Conservation (phyloP, 2,329 filamentous ascomycete species). For the Diaporthe ilicicola region DNA sequence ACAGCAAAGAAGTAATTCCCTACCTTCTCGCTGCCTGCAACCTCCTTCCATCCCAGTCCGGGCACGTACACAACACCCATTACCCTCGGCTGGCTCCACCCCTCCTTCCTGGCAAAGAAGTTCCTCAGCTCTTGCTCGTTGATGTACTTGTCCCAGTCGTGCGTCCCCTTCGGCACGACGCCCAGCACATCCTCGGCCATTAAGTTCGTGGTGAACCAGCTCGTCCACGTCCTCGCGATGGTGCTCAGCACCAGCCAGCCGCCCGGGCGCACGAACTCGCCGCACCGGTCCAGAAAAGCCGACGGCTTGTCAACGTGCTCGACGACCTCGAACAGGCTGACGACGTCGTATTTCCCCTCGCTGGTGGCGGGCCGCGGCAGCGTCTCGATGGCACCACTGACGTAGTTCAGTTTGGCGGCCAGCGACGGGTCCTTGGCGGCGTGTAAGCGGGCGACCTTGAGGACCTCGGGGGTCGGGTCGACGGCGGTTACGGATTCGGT, state of each 20-base stretch:
- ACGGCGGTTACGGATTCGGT: conserved; percentile 76
- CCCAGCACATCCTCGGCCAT: conserved; percentile 87
- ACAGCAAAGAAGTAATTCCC: conserved; percentile 98
- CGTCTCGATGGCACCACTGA: conserved; percentile 80
- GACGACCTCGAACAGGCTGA: conserved; percentile 92
- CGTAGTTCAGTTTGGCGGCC: conserved; percentile 71
- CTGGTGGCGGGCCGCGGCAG: conserved; percentile 54
- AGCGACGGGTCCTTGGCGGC: conserved; percentile 78
- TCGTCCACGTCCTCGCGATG: conserved; percentile 87
- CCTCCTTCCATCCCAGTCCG: conserved; percentile 87
- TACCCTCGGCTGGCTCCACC: conserved; percentile 68
- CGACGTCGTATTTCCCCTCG: conserved; percentile 73
- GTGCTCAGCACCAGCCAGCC: conserved; percentile 95
- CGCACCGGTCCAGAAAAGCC: conserved; percentile 75
- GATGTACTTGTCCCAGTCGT: conserved; percentile 97
- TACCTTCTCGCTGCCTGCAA: conserved; percentile 81
- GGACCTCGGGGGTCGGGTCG: conserved; percentile 78
- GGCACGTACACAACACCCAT: conserved; percentile 92
- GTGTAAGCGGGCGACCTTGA: conserved; percentile 79
- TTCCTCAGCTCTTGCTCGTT: conserved; percentile 79
- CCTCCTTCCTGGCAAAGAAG: conserved; percentile 59
- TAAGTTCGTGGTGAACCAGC: conserved; percentile 92
- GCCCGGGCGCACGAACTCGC: conserved; percentile 83
- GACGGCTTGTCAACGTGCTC: conserved; percentile 86
- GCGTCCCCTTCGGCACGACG: conserved; percentile 91